phyloP scores from a whole-genome alignment of 2,329 filamentous ascomycete genomes.

The Aspergillus hortae region DNA sequence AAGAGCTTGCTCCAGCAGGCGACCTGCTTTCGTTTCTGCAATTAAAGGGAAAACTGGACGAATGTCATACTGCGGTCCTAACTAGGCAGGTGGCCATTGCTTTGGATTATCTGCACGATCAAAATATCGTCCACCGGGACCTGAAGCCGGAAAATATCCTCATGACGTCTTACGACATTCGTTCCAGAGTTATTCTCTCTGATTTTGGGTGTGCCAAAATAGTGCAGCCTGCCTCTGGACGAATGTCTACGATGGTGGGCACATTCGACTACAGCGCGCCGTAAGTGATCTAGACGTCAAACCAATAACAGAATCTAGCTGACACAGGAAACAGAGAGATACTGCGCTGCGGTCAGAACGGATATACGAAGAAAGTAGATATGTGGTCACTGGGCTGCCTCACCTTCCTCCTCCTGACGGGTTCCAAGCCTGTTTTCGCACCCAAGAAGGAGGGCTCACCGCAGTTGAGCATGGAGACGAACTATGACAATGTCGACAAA shows the following conservation, averaged over 20 bases:
- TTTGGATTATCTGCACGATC: constrained; percentile 55
- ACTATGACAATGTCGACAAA: constrained; percentile 45
- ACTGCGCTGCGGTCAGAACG: constrained; percentile 20
- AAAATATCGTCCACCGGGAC: constrained; percentile 58
- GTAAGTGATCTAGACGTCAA: constrained; percentile 39
- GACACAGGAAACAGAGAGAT: constrained; percentile 21
- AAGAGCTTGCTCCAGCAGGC: constrained; percentile 58
- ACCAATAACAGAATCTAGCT: background rate
- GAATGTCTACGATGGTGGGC: constrained; percentile 55
- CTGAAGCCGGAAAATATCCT: constrained; percentile 63
- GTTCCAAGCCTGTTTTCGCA: constrained; percentile 12
- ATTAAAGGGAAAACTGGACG: constrained; percentile 45
- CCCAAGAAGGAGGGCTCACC: too few species aligned
- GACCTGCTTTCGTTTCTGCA: constrained; percentile 60
- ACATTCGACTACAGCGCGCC: constrained; percentile 58
- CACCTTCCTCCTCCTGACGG: constrained; percentile 50
- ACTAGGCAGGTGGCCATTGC: constrained; percentile 55
- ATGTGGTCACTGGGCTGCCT: constrained; percentile 62
- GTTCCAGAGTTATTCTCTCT: constrained; percentile 54
- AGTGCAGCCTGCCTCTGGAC: constrained; percentile 23
- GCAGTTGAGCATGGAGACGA: constrained; percentile 21
- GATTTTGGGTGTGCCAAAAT: constrained; percentile 58
- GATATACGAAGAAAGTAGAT: constrained; percentile 58
- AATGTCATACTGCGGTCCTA: constrained; percentile 53
- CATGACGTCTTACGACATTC: constrained; percentile 51